Evolutionary conservation across 169 alveolate genomes (phyloP), one percentile per base, ranked within the genome.

Genomic region (Plasmodium gonderi): DNA sequence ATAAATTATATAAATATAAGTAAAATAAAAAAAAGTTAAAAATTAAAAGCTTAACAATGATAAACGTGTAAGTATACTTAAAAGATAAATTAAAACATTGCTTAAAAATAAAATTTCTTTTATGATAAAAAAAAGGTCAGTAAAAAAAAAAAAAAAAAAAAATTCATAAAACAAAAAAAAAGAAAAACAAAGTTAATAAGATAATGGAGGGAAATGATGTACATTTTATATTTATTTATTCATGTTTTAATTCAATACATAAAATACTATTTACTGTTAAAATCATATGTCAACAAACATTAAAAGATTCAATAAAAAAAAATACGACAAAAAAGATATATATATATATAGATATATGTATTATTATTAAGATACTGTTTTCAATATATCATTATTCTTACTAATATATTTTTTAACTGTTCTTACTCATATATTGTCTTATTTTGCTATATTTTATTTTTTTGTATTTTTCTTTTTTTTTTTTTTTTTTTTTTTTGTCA

Each of bases 31-130:
- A 78, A 26, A 20, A 7, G 12, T 47, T 47, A 49, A 78, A 47
- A 78, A 29, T 8, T 20, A 64, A 49, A 47, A 78, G 26, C 40
- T n/a, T n/a, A n/a, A n/a, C n/a, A n/a, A 60, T 60, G 72, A 23
- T 23, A 60, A 60, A 7, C 72, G 72, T 60, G 72, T 60, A 23
- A 5, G 72, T n/a, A 78, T 36, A 78, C n/a, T 78, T 20, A 64
- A 78, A 78, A 78, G 72, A 49, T 78, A 20, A 78, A 78, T 78
- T 78, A 78, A 78, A 78, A 8, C 20, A 20, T 49, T 40, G 31
- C 33, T 49, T 29, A 23, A 54, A 78, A 23, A 23, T 11, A 75
- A 3, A 38, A 75, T n/a, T 11, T 3, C 68, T 38, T 23, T 12
- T 38, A 75, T 40, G 64, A 40, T 29, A 78, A 64, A 47, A 49